phyloP scores from a whole-genome alignment of 768 basidiomycete genomes.

The Rhodocollybia butyracea region DNA sequence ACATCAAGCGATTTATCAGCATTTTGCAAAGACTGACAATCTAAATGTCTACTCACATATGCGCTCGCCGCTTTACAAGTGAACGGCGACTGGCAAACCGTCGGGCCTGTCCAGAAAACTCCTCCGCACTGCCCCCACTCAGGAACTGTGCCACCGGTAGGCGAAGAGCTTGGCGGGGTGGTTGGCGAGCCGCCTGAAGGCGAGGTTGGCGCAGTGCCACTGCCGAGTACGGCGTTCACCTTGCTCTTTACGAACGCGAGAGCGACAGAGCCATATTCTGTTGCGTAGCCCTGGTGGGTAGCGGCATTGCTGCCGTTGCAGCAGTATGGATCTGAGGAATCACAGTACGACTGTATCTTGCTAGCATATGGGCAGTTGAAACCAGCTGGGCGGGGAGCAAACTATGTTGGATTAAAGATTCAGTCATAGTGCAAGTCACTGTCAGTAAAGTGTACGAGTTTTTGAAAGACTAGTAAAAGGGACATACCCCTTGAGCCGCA shows the following conservation, averaged over 20 bases:
- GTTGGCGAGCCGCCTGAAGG: background rate
- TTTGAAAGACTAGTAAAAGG: background rate
- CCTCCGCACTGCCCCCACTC: background rate
- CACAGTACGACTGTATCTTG: slow-evolving; percentile 30
- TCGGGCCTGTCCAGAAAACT: background rate
- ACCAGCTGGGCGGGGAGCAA: slow-evolving; percentile 29
- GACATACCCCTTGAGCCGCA: slow-evolving; percentile 26
- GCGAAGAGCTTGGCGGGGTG: background rate
- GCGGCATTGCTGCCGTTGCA: slow-evolving; percentile 27
- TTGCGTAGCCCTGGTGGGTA: slow-evolving; percentile 30
- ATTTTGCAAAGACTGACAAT: background rate
- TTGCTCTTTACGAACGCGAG: slow-evolving; percentile 27
- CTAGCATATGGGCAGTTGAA: slow-evolving; percentile 27
- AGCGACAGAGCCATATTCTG: slow-evolving; percentile 26
- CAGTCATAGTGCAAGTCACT: too few relatives aligned
- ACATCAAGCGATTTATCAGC: background rate
- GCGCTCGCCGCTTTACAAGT: background rate
- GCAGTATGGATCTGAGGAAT: slow-evolving; percentile 29
- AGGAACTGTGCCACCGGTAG: background rate
- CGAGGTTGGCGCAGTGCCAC: too few relatives aligned
- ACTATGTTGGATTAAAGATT: too few relatives aligned
- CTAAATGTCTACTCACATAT: background rate
- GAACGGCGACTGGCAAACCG: background rate
- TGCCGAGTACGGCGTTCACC: too few relatives aligned
- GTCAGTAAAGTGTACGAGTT: background rate